Evolutionary conservation across 306 rosid species (phyloP), one percentile per base, ranked within the genome.

Genomic region (Lithocarpus polystachyus): DNA sequence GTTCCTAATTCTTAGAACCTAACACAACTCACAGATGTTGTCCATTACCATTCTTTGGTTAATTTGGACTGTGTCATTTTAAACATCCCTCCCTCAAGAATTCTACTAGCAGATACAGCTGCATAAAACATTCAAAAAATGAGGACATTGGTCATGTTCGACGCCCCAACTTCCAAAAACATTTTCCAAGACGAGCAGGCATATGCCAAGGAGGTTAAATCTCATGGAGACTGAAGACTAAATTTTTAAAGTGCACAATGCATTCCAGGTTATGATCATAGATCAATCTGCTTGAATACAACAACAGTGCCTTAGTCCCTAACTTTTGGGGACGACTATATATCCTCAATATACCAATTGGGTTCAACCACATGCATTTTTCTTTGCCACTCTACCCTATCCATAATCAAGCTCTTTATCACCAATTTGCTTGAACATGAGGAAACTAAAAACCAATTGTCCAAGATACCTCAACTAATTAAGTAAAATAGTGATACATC

Each of bases 1-100:
- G n/a, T n/a, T n/a, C n/a, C n/a, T n/a, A n/a, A n/a, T n/a, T n/a
- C n/a, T n/a, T n/a, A n/a, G n/a, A n/a, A n/a, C n/a, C n/a, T n/a
- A n/a, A n/a, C n/a, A n/a, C 82, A 59, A 81, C 75, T 48, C 92
- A 83, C 9, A 77, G n/a, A 79, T 92, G 81, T 45, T 86, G 88
- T 31, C 89, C 94, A 80, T 85, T 83, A 15, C 86, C 88, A 70
- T 80, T 88, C 81, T 77, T 61, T 19, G 93, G 87, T n/a, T n/a
- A n/a, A n/a, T 84, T 83, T 90, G 57, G 94, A 80, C 55, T 88
- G 37, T 15, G 91, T 86, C 85, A 86, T 79, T 56, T 67, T 80
- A 67, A 90, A 82, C 90, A 84, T 88, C 84, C 87, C 93, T 82
- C 94, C 97, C 75, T 87, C 90, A 78, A 90, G 80, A 84, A 92